Evolutionary conservation across 2,329 filamentous ascomycete genomes (phyloP).

Genomic region (Aspergillus quadrilineatus): DNA sequence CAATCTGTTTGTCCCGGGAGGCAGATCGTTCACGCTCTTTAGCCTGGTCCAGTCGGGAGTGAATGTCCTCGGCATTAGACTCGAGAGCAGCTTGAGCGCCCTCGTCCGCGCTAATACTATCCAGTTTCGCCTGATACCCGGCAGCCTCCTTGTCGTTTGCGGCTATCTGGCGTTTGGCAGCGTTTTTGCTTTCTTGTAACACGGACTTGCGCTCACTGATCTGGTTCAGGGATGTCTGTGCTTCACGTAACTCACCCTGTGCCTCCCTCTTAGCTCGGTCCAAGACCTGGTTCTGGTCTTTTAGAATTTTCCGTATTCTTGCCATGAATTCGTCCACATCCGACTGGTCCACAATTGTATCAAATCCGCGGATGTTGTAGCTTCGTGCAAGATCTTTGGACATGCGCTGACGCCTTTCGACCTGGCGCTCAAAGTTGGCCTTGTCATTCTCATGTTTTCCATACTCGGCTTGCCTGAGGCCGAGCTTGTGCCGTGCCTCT

Average conservation of each 20-base stretch:
- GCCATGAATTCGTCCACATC: constrained; percentile 76
- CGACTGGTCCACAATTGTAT: constrained; percentile 71
- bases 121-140: constrained; percentile 65
- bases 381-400: constrained; percentile 74
- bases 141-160: constrained; percentile 70
- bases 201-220: constrained; percentile 73
- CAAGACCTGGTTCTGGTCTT: constrained; percentile 75
- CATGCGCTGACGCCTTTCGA: constrained; percentile 68
- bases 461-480: constrained; percentile 45
- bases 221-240: constrained; percentile 69
- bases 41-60: constrained; percentile 60
- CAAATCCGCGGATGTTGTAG: constrained; percentile 81
- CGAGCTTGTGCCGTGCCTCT: constrained; percentile 42
- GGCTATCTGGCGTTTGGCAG: constrained; percentile 69
- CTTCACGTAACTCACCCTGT: constrained; percentile 69
- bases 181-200: constrained; percentile 70
- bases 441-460: constrained; percentile 84
- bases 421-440: constrained; percentile 78
- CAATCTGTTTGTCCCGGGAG: constrained; percentile 70
- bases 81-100: constrained; percentile 76
- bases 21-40: constrained; percentile 63
- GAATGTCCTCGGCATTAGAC: constrained; percentile 68
- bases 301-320: constrained; percentile 69
- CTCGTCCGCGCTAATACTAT: constrained; percentile 79
- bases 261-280: constrained; percentile 73